A percentile compares a stretch with the other conserved stretches of the same genome.
Conservation (phyloP, 768 basidiomycete species). For the Russula lepida region DNA sequence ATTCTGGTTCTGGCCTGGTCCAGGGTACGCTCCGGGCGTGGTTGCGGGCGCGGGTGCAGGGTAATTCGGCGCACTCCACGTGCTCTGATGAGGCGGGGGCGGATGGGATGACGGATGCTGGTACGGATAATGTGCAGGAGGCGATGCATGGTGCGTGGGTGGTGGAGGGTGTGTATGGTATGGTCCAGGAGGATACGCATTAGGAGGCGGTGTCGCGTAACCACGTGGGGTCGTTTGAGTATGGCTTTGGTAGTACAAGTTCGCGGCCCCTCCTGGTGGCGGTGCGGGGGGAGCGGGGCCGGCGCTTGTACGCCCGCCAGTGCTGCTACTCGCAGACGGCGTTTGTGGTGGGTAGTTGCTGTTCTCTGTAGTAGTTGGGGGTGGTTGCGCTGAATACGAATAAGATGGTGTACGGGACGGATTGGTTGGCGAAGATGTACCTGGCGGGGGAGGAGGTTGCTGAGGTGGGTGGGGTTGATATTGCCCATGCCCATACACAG, state of each 20-base stretch:
- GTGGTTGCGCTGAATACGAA: constrained; percentile 8
- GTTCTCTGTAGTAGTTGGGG: constrained; percentile 6
- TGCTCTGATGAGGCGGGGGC: constrained; percentile 12
- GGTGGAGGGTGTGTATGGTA: constrained; percentile 13
- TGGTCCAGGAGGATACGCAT: not conserved
- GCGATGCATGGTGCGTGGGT: constrained; percentile 9
- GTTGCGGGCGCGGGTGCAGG: constrained; percentile 9
- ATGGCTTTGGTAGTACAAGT: constrained; percentile 16
- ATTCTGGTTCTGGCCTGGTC: not conserved
- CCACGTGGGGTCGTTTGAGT: not conserved
- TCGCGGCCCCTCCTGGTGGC: constrained; percentile 10
- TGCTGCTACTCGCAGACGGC: not conserved
- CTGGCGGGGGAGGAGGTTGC: constrained; percentile 12
- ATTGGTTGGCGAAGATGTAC: constrained; percentile 12
- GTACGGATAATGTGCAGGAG: constrained; percentile 14
- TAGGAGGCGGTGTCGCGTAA: constrained; percentile 13
- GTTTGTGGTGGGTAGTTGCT: constrained; percentile 2
- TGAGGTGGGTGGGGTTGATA: constrained; percentile 13
- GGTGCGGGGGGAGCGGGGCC: constrained; percentile 9
- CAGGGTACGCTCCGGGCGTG: constrained; percentile 6
- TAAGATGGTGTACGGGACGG: constrained; percentile 13
- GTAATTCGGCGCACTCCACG: not conserved
- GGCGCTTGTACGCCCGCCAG: constrained; percentile 11
- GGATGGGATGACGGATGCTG: constrained; percentile 10
- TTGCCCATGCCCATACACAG: constrained; percentile 18